Evolutionary conservation across 352 stramenopile species (phyloP).

Genomic region (Salisapilia sapeloensis): DNA sequence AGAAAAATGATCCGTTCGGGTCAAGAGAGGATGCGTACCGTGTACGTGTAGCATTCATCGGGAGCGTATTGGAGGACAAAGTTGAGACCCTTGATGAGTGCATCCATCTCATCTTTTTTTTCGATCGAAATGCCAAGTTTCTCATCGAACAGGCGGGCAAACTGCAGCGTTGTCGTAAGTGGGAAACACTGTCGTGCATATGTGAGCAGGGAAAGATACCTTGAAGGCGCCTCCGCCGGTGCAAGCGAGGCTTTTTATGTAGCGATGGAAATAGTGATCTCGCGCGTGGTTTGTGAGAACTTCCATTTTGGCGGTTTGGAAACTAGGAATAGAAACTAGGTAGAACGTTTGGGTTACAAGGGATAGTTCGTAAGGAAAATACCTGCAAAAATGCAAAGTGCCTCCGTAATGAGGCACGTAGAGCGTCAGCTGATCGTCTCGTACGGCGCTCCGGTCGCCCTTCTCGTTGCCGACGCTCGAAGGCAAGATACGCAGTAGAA

Average conservation of each 20-base stretch:
- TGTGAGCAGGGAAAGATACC: slow-evolving; percentile 6
- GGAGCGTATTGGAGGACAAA: slow-evolving; percentile 87
- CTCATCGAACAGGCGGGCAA: slow-evolving; percentile 69
- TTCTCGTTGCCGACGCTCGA: slow-evolving; percentile 21
- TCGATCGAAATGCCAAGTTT: slow-evolving; percentile 84
- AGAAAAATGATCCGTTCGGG: background rate
- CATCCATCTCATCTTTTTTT: slow-evolving; percentile 94
- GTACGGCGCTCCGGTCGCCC: slow-evolving; percentile 25
- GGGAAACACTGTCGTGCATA: too few species aligned
- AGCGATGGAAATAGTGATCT: slow-evolving; percentile 75
- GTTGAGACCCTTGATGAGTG: slow-evolving; percentile 92
- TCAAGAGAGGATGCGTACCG: slow-evolving; percentile 10
- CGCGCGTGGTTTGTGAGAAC: slow-evolving; percentile 48
- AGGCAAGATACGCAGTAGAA: slow-evolving; percentile 20
- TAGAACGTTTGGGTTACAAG: too few species aligned
- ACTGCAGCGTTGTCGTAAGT: too few species aligned
- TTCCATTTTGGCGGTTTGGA: slow-evolving; percentile 53
- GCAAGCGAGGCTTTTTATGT: slow-evolving; percentile 79
- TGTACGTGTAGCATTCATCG: slow-evolving; percentile 94
- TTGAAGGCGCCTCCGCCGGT: slow-evolving; percentile 96
- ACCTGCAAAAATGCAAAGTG: slow-evolving; percentile 91
- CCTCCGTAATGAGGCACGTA: slow-evolving; percentile 63
- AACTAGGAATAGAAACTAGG: slow-evolving; percentile 14
- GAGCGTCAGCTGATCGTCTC: slow-evolving; percentile 31
- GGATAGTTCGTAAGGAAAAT: too few species aligned